Percentiles rank a stretch among this genome's conserved stretches.
Evolutionary conservation across 2,329 filamentous ascomycete genomes (phyloP).

Genomic region (Onygena corvina): DNA sequence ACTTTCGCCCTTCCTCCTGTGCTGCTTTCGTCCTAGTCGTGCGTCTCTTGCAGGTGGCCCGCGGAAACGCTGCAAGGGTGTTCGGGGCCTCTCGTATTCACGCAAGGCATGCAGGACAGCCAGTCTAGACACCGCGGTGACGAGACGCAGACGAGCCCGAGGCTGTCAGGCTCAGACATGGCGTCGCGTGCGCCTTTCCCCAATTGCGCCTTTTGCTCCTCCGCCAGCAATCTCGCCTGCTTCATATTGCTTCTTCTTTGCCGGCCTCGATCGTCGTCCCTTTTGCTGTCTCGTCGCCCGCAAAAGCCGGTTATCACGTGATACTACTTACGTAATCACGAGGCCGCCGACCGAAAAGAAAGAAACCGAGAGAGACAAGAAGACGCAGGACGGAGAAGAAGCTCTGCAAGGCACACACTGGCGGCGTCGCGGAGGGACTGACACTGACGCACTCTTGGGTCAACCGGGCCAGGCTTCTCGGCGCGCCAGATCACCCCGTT

Average conservation of each 20-base stretch:
- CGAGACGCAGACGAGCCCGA: background rate
- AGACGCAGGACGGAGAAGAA: too few species aligned
- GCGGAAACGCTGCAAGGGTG: background rate
- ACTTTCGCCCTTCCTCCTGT: too few species aligned
- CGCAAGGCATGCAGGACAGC: background rate
- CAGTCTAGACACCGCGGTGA: background rate
- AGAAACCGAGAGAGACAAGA: too few species aligned
- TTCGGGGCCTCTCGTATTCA: conserved; percentile 1
- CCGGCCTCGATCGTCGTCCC: background rate
- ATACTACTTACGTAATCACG: background rate
- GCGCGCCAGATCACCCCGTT: background rate
- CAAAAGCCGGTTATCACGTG: background rate
- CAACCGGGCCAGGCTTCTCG: background rate
- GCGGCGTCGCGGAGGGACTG: background rate
- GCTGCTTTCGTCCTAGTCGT: too few species aligned
- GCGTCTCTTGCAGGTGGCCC: background rate
- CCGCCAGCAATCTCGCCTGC: background rate
- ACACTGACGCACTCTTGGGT: background rate
- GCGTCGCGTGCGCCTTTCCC: background rate
- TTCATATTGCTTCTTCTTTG: background rate
- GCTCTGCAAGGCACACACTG: conserved; percentile 6
- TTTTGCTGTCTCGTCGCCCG: background rate
- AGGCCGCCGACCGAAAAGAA: too few species aligned
- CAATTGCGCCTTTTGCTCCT: background rate
- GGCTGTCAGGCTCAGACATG: background rate